Base-by-base conservation (phyloP, 2,329 filamentous ascomycete species). In the Fusarium denticulatum region DNA sequence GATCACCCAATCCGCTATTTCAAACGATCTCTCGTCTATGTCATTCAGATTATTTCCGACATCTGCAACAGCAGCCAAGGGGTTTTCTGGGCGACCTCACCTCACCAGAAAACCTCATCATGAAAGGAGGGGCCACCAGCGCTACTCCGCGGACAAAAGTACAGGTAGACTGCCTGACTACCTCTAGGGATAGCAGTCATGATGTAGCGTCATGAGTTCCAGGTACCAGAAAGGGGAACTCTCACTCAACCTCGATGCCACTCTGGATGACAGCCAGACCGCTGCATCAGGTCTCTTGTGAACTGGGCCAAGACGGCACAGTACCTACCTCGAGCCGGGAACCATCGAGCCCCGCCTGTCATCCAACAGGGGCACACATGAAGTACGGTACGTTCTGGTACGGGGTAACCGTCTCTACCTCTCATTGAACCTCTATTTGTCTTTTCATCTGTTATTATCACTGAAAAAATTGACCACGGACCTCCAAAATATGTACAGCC, bases 241-340 rank as follows among this genome's bases (percentile, higher is more conserved):
- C 45, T 46, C 42, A 30, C 24, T 28, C 34, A 69, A 61, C 62
- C 62, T 69, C 52, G 40, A 43, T 42, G 46, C 45, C 34, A 55
- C 52, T 55, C 37, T 37, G 32, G 45, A 58, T 46, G 46, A 69
- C 49, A 67, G 36, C 39, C 37, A 60, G 60, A 56, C 68, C 40
- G 52, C 60, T 56, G 45, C 24, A 36, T 30, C 50, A 72, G 52
- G 63, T 74, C 71, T 59, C 68, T 58, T 72, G 45, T 61, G 28
- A 37, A 43, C 47, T 63, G 49, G 59, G 69, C 39, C 49, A 74
- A 69, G 71, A 69, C 53, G 50, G 40, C 43, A 66, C 24, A 60
- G 60, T 74, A 74, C 71, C 60, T 74, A 74, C 71, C 60, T 74
- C 71, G 58, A 58, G 47, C 57, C 42, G 60, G 60, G 47, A 67